Evolutionary conservation across 106 monocot species (phyloP), one percentile per base, ranked within the genome.

Genomic region (Allium sativum): DNA sequence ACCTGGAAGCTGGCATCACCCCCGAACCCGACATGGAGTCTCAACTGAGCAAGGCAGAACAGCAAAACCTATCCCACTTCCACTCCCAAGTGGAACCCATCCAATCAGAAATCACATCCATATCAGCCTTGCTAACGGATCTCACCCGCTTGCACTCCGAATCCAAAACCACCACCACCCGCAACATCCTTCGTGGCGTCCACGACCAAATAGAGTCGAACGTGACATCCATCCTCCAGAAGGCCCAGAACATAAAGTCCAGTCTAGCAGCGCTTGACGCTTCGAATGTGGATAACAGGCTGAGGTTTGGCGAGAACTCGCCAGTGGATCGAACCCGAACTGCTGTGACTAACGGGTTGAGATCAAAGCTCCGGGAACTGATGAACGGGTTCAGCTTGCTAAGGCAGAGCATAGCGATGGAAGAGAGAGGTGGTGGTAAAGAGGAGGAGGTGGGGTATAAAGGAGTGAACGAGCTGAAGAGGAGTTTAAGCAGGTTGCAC

Each of bases 181-280:
- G 84, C 42, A 68, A 72, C 40, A 59, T 78, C 14, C 72, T 81
- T 55, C 76, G 78, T 48, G 73, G 62, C 7, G 59, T 92, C 41
- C 75, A 79, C 15, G 64, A 81, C 42, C 80, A 78, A 48, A 87
- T 84, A 81, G 87, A 87, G 59, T 62, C 67, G 44, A 71, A 87
- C 54, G 55, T 87, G 31, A 73, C 45, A 50, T 19, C 69, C 59
- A 78, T 92, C 31, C 80, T 92, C 45, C 84, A 81, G 12, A 65
- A 67, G 41, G 92, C 92, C 48, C 79, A 84, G 45, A 15, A 4
- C 51, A 42, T 69, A 17, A 69, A 69, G 6, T n/a, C 48, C 50
- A 40, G 31, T 52, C 87, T 92, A 20, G 80, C 84, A 64, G 69
- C 78, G 9, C 84, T 92, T 13, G 81, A 92, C 46, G 52, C 65